Evolutionary conservation across 2,329 filamentous ascomycete species (phyloP), one percentile per base, ranked within the genome.

Genomic region (Aspergillus unguis): DNA sequence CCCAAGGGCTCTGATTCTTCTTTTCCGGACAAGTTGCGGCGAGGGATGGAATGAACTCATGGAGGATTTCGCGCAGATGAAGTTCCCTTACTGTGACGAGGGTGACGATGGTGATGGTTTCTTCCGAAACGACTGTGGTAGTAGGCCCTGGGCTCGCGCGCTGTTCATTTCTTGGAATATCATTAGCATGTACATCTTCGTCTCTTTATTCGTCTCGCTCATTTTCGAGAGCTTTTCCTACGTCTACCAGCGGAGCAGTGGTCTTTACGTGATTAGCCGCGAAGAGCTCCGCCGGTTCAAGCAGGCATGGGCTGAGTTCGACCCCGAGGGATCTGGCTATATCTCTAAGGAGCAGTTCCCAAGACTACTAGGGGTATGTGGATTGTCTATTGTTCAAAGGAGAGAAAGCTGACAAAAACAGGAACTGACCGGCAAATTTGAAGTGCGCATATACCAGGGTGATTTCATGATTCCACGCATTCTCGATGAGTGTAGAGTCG

Each of bases 221-320:
- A 99, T 99, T 62, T 99, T 95, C 75, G 94, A 99, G 76, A 97
- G 92, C 73, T 99, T 99, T 80, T 96, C 91, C 70, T 99, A 99
- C 66, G 94, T 99, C 58, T 99, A 97, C 70, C 95, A 99, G 75
- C 85, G 91, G 58, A 96, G 92, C 55, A 96, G 89, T 65, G 90
- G 91, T n/a, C 81, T 96, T 62, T 90, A 88, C 5, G 87, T 88
- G 56, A 87, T 99, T 63, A 95, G 90, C 64, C 83, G 94, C 59
- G 91, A 96, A 63, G 94, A 99, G 70, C 91, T 97, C 59, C 86
- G 94, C 43, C 86, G 92, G 4, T 99, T 96, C 82, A 99, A 99
- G 72, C 90, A 97, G 74, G 94, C 94, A 1, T 99, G 94, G 94
- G 90, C 94, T 51, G 94, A 90, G 54, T 91, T 94, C 57, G 94